These are phyloP conservation scores for Beauveria scarabaeidicola DNA, from an alignment of 2,329 filamentous ascomycete species.

Conservation along the genomic window DNA sequence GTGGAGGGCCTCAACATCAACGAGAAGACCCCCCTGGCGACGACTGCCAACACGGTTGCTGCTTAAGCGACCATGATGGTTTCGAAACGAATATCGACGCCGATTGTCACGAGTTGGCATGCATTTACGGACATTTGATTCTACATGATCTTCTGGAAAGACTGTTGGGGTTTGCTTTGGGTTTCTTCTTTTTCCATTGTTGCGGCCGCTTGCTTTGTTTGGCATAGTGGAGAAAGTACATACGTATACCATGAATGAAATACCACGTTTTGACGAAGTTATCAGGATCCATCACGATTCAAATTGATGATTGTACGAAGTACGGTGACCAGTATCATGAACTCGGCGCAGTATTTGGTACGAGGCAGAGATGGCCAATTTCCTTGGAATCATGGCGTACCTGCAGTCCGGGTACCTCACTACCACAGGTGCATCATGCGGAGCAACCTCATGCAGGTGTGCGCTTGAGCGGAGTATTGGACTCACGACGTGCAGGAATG, in stretches of 20 bases:
- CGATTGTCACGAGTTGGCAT: neutral
- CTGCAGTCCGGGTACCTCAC: no score
- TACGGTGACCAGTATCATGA: no score
- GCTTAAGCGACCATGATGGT: neutral
- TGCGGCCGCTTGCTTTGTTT: neutral
- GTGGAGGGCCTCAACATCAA: neutral
- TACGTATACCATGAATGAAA: conserved; percentile 7
- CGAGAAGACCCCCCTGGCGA: conserved; percentile 2
- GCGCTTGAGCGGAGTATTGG: no score
- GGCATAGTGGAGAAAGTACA: conserved; percentile 1
- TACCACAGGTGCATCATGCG: neutral
- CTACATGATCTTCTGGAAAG: conserved; percentile 1
- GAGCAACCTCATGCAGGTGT: neutral
- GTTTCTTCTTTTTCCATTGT: neutral
- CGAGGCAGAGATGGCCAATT: no score
- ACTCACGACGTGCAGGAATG: no score
- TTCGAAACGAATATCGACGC: neutral
- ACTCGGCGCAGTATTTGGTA: no score
- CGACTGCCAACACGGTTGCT: conserved; percentile 9
- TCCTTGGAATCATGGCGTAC: no score
- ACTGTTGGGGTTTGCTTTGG: neutral
- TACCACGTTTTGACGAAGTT: neutral
- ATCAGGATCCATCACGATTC: no score
- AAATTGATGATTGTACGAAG: no score
- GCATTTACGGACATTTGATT: neutral